Conservation (phyloP, 2,329 filamentous ascomycete species). For the Boeremia exigua region DNA sequence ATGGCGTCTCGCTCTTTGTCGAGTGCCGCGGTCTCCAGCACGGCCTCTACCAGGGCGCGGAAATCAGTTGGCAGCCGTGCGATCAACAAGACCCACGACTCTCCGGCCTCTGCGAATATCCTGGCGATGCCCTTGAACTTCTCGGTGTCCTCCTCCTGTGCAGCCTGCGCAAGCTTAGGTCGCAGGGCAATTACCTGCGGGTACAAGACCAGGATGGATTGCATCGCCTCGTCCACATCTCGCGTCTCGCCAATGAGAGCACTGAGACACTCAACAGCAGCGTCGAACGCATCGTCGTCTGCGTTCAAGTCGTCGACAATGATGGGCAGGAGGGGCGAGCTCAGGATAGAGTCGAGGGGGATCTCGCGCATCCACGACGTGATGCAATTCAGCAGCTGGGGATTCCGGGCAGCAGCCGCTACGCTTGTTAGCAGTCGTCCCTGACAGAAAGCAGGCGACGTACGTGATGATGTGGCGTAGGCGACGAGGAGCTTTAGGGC, state of each 20-base stretch:
- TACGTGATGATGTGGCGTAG: slow-evolving; percentile 91
- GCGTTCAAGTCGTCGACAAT: slow-evolving; percentile 78
- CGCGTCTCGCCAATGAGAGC: slow-evolving; percentile 89
- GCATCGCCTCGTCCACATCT: slow-evolving; percentile 89
- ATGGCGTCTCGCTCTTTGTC: slow-evolving; percentile 92
- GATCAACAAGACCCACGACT: slow-evolving; percentile 92
- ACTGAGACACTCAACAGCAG: slow-evolving; percentile 90
- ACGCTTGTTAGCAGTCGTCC: slow-evolving; percentile 15
- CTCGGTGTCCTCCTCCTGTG: slow-evolving; percentile 82
- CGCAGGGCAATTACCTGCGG: slow-evolving; percentile 78
- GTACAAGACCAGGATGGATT: slow-evolving; percentile 81
- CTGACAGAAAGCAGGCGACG: slow-evolving; percentile 39
- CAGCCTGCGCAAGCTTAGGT: slow-evolving; percentile 76
- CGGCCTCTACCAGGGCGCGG: slow-evolving; percentile 81
- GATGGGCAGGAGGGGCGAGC: slow-evolving; percentile 81
- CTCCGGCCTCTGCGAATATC: slow-evolving; percentile 89
- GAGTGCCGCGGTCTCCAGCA: slow-evolving; percentile 88
- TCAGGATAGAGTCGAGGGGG: slow-evolving; percentile 79
- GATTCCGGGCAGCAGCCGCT: slow-evolving; percentile 80
- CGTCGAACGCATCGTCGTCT: slow-evolving; percentile 81
- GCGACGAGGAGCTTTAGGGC: slow-evolving; percentile 87
- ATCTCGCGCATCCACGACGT: slow-evolving; percentile 97
- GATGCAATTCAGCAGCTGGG: slow-evolving; percentile 91
- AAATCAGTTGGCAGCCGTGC: slow-evolving; percentile 84
- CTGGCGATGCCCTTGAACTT: slow-evolving; percentile 87